phyloP scores from a whole-genome alignment of 208 protist genomes.

The Perkinsela sp. region DNA sequence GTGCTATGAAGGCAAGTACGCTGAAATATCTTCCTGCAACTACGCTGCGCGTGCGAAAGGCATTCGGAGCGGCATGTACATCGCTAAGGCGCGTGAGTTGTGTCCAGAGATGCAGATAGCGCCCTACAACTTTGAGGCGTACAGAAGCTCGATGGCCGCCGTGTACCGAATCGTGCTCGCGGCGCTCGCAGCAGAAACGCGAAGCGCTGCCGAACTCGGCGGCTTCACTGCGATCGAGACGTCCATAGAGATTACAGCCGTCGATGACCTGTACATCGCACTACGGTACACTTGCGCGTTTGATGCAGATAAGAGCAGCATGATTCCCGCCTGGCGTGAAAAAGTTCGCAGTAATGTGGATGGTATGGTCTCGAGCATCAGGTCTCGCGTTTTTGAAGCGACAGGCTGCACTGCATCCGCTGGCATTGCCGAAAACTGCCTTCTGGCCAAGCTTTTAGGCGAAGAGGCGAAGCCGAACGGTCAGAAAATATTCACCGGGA shows the following conservation, averaged over 20 bases:
- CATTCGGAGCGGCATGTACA: conserved; percentile 65
- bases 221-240: background rate
- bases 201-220: background rate
- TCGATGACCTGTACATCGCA: background rate
- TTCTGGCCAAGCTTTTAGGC: background rate
- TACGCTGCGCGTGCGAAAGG: conserved; percentile 55
- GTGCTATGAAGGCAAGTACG: conserved; percentile 37
- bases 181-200: background rate
- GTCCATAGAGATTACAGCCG: background rate
- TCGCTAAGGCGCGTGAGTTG: conserved; percentile 28
- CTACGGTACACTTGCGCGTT: background rate
- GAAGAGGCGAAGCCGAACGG: background rate
- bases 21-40: conserved; percentile 70
- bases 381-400: background rate
- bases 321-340: background rate
- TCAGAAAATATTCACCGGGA: background rate
- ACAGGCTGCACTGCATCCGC: background rate
- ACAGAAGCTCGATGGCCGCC: conserved; percentile 3
- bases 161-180: conserved; percentile 6
- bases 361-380: background rate
- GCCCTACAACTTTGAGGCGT: conserved; percentile 58
- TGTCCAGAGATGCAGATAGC: conserved; percentile 57
- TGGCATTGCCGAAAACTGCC: background rate
- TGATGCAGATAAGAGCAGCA: background rate
- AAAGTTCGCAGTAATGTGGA: background rate